Percentiles rank a stretch among this genome's conserved stretches.
These are phyloP conservation scores for Leccinum pachyderme DNA, from an alignment of 1,284 basidiomycete species.

Conservation along the genomic window DNA sequence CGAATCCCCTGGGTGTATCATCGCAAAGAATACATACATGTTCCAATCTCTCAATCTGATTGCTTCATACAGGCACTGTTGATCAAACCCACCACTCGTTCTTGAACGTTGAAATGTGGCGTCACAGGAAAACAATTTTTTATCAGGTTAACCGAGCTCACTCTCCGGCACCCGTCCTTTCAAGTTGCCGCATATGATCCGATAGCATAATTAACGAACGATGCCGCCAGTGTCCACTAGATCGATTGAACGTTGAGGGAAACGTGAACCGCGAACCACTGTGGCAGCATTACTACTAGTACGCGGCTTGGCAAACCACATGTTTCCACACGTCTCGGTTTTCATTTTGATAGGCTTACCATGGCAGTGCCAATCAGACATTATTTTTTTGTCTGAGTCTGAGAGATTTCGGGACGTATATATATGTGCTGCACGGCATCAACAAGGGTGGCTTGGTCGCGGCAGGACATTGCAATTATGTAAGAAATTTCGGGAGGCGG, in stretches of 20 bases:
- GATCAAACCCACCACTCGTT: neutral
- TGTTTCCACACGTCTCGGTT: neutral
- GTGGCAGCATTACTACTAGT: neutral
- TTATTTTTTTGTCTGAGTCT: neutral
- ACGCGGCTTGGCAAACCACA: too few species aligned
- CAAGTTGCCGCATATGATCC: neutral
- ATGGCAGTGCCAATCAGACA: neutral
- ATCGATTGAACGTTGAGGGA: neutral
- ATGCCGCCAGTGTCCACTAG: neutral
- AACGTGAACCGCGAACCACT: neutral
- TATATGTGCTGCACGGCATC: fast-evolving
- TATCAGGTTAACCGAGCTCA: neutral
- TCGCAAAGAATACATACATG: neutral
- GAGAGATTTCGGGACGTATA: neutral
- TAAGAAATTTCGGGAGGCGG: neutral
- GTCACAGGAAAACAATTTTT: neutral
- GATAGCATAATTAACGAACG: neutral
- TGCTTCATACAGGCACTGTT: neutral
- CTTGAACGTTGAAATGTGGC: neutral
- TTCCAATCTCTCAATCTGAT: neutral
- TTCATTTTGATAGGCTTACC: neutral
- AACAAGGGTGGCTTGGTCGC: neutral
- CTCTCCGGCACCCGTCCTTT: neutral
- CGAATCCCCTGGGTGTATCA: too few species aligned
- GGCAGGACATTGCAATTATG: neutral